Evolutionary conservation across 208 protist species (phyloP).

Genomic region (Trypanosoma theileri): DNA sequence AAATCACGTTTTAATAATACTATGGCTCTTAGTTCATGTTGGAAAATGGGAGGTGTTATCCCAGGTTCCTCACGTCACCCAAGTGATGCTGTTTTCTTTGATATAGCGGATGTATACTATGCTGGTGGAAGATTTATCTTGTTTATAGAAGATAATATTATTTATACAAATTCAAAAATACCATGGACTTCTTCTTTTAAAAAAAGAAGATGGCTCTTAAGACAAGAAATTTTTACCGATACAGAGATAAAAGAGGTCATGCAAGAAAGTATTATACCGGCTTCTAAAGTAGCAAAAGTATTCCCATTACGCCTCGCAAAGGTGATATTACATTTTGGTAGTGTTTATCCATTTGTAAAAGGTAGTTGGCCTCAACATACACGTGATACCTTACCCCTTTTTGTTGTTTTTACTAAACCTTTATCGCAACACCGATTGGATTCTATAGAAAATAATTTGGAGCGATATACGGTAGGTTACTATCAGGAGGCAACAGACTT

Average conservation of each 20-base stretch:
- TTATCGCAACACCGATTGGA: too few species aligned
- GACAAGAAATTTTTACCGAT: background rate
- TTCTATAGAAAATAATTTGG: background rate
- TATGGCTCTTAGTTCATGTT: background rate
- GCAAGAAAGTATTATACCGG: constrained; percentile 7
- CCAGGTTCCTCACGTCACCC: background rate
- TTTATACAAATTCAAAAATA: background rate
- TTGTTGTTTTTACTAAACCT: background rate
- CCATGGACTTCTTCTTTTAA: background rate
- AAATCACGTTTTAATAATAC: background rate
- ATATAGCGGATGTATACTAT: constrained; percentile 5
- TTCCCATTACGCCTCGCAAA: background rate
- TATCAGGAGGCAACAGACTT: constrained; percentile 15
- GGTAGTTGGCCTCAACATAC: constrained; percentile 10
- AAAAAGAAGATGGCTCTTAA: background rate
- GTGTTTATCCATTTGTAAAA: constrained; percentile 9
- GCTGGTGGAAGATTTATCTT: constrained; percentile 8
- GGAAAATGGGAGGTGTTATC: background rate
- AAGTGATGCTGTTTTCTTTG: constrained; percentile 4
- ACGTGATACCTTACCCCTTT: constrained; percentile 5
- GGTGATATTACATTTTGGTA: background rate
- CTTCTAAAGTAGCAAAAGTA: background rate
- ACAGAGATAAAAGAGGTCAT: background rate
- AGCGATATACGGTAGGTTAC: constrained; percentile 3
- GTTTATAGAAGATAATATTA: constrained; percentile 1